Evolutionary conservation across 768 basidiomycete genomes (phyloP).

Genomic region (Rhodotorula kratochvilovae): DNA sequence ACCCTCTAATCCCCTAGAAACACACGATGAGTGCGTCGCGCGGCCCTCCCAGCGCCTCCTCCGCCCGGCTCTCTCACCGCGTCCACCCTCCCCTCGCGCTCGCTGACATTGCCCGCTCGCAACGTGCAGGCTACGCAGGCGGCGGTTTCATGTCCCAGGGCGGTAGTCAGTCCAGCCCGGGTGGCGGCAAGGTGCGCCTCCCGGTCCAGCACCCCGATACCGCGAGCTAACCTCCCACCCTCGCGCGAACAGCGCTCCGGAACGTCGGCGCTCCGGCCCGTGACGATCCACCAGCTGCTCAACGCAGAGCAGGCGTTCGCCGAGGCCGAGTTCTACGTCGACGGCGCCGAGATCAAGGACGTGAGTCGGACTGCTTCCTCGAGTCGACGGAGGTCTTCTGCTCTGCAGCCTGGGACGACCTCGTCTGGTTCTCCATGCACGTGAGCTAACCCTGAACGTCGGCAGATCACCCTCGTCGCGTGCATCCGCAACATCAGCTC

Average conservation of each 20-base stretch:
- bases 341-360: conserved; percentile 73
- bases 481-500: conserved; percentile 64
- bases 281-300: conserved; percentile 70
- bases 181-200: conserved; percentile 12
- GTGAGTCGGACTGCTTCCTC: conserved; percentile 50
- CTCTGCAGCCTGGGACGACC: no score
- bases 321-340: conserved; percentile 83
- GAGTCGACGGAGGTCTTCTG: no score
- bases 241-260: conserved; percentile 21
- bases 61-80: no score
- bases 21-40: background rate
- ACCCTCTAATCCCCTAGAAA: background rate
- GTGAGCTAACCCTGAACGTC: no score
- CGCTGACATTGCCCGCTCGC: background rate
- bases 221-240: background rate
- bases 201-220: no score
- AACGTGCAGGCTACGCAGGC: background rate
- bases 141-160: conserved; percentile 17
- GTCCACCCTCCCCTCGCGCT: no score
- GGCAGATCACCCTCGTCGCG: conserved; percentile 67
- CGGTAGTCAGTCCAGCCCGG: conserved; percentile 4
- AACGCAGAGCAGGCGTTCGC: conserved; percentile 75
- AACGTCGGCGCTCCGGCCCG: conserved; percentile 59
- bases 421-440: no score
- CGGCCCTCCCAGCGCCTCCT: background rate